Base-by-base conservation (phyloP, 805 yeast genomes). In the Pichia manshurica region DNA sequence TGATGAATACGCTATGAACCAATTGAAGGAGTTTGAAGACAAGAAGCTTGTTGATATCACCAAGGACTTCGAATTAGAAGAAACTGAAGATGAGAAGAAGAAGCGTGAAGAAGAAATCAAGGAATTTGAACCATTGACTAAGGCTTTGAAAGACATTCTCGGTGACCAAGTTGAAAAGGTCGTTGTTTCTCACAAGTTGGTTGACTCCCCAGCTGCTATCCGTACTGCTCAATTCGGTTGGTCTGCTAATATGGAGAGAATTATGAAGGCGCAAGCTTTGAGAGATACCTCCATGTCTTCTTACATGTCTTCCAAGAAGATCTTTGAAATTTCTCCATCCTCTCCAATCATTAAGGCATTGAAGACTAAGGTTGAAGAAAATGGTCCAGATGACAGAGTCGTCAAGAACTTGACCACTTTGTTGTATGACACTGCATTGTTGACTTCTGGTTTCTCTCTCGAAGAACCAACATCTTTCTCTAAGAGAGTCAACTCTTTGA, bases 231-330 rank as follows among this genome's bases (percentile, higher is more conserved):
- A 93, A 79, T 93, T 93, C 72, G 99, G 99, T 72, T 93, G 99
- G 99, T 93, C 99, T 60, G 99, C 99, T 66, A 93, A 93, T 81
- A 93, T 93, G 99, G 99, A 93, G 81, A 91, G 99, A 85, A 93
- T 93, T 81, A 93, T 93, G 99, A 93, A 93, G 81, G 99, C 99
- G 54, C 99, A 93, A 80, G 99, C 99, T 63, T 78, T 93, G 66
- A 89, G 98, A 79, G 99, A 93, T 73, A 87, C 96, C 62, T 80
- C 96, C 62, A 93, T 93, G 99, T 89, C 98, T 37, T 82, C 96
- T 55, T 93, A 93, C 93, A 93, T 93, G 99, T 85, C 98, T 42
- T 93, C 99, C 48, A 93, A 93, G 89, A 93, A 93, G 84, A 93
- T 93, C 67, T 88, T 93, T 65, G 99, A 93, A 81, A 89, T 93